These are phyloP conservation scores for Cenchrus purpureus DNA, from an alignment of 176 grass and related monocot species.

Conservation along the genomic window DNA sequence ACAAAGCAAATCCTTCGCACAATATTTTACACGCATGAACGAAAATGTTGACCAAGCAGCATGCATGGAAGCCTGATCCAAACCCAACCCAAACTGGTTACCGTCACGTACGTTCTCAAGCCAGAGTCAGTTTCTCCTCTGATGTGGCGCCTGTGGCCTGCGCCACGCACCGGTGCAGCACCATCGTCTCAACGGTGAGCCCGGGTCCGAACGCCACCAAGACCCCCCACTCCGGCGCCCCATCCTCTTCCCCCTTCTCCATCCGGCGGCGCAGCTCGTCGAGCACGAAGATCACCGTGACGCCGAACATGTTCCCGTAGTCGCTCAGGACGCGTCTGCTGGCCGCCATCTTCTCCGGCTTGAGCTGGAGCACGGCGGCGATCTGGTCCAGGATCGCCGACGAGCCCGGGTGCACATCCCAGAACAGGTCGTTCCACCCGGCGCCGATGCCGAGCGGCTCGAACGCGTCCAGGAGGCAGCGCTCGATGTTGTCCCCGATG, in stretches of 20 bases:
- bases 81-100: neutral
- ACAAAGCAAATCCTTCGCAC: too few species aligned
- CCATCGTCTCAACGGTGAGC: conserved; percentile 62
- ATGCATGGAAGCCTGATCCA: neutral
- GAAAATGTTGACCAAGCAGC: neutral
- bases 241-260: conserved; percentile 9
- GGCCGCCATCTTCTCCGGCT: conserved; percentile 40
- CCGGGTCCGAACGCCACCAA: conserved; percentile 72
- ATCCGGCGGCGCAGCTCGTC: conserved; percentile 51
- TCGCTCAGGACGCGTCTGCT: conserved; percentile 41
- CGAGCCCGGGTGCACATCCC: conserved; percentile 56
- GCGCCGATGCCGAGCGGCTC: conserved; percentile 24
- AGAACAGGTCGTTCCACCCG: conserved; percentile 73
- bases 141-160: too few species aligned
- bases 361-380: conserved; percentile 43
- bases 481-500: conserved; percentile 53
- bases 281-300: conserved; percentile 62
- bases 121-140: neutral
- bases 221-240: conserved; percentile 54
- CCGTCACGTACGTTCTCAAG: too few species aligned
- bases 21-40: too few species aligned
- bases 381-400: conserved; percentile 49
- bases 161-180: conserved; percentile 34
- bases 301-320: conserved; percentile 59
- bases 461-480: conserved; percentile 45